Base-by-base conservation (phyloP, 2,329 filamentous ascomycete genomes). In the Pseudogymnoascus sp. region DNA sequence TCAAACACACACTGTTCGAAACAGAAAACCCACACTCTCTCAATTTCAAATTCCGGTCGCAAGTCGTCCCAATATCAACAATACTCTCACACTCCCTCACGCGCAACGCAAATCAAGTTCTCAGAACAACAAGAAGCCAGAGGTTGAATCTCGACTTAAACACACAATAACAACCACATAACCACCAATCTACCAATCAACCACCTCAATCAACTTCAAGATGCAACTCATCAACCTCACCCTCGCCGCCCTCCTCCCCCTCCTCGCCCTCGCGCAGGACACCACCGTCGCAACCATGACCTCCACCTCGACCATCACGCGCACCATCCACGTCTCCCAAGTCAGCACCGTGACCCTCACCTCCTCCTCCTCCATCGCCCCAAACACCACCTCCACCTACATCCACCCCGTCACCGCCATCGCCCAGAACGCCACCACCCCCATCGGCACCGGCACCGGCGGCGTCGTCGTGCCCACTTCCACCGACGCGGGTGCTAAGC, bases 201-300 rank as follows among this genome's bases (percentile, higher is more conserved):
- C n/a, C n/a, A n/a, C 6, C 3, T 1, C 23, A n/a, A 57, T n/a
- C 51, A 36, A 12, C 21, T 29, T 36, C 26, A 57, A 57, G 11
- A 57, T 57, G 51, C 51, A 57, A 36, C 16, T 57, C 51, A 31
- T 14, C 26, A 57, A 31, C 51, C 16, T 57, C 51, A 11, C 31
- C 23, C 51, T 57, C 51, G 51, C 12, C 4, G 14, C 18, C 51
- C 21, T 29, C 45, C 45, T 54, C 23, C 51, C 51, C 14, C 51
- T 57, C 51, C 51, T 57, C 51, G 51, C 51, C 51, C 31, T 57
- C 23, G 51, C 51, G 51, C 51, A 57, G 23, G 51, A 57, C 26
- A 36, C 51, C 51, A 36, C 26, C 51, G 23, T 36, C 51, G 51
- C 23, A 29, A 57, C 51, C 51, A 70, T 23, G 4, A 57, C 51